These are phyloP conservation scores for Xylaria palmicola DNA, from an alignment of 495 filamentous ascomycete species.

Conservation along the genomic window DNA sequence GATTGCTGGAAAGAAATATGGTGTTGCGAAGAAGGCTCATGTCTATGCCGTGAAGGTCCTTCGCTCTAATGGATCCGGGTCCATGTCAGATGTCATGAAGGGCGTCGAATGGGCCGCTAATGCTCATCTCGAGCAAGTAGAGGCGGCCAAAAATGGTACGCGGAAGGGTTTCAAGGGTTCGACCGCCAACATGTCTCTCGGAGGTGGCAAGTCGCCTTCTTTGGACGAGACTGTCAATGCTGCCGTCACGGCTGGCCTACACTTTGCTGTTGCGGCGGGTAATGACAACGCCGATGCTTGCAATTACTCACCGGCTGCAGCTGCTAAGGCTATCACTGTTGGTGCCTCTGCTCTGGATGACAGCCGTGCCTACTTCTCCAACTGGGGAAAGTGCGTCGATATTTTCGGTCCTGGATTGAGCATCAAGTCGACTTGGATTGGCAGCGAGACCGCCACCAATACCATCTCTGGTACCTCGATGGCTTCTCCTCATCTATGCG, in stretches of 20 bases:
- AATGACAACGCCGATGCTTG: constrained; percentile 99
- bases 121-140: constrained; percentile 68
- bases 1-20: constrained; percentile 95
- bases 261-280: constrained; percentile 97
- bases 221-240: constrained; percentile 93
- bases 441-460: constrained; percentile 89
- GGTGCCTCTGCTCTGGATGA: constrained; percentile 91
- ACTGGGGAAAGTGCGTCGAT: constrained; percentile 98
- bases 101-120: constrained; percentile 95
- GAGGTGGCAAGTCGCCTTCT: constrained; percentile 89
- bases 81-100: constrained; percentile 98
- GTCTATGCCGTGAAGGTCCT: constrained; percentile 98
- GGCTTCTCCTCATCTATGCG: constrained; percentile 96
- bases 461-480: constrained; percentile 99
- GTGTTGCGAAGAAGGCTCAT: constrained; percentile 98
- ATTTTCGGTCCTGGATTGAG: constrained; percentile 98
- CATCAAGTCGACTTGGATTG: constrained; percentile 97
- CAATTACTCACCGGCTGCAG: constrained; percentile 98
- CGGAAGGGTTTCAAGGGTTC: constrained; percentile 97
- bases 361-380: constrained; percentile 99
- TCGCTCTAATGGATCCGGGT: constrained; percentile 92
- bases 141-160: constrained; percentile 76
- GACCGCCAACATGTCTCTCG: constrained; percentile 98
- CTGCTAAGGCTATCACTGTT: constrained; percentile 91
- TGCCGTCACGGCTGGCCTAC: constrained; percentile 83